Evolutionary conservation across 176 grass and related monocot species (phyloP), one percentile per base, ranked within the genome.

Genomic region (Tillandsia fasciculata): DNA sequence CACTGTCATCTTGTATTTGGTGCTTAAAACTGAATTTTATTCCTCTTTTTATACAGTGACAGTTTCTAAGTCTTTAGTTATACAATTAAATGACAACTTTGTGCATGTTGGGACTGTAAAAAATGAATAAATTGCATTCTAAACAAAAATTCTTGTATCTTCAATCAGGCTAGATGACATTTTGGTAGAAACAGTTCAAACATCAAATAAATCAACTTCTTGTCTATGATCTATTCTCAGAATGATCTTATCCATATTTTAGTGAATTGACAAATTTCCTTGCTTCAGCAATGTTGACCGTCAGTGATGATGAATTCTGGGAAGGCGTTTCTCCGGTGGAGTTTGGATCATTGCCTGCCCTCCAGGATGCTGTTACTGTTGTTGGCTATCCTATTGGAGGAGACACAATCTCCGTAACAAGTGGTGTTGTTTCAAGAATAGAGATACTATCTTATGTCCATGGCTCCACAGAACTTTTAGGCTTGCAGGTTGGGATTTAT

Each of bases 381-480:
- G 89, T 97, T 83, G 94, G 94, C 64, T 97, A 97, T 20, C 94
- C 94, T 33, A 97, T 97, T 85, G 94, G 94, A 50, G 94, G 94
- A 20, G 94, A 97, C 65, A 97, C 94, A 12, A 97, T 97, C 70
- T 97, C 94, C 1, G 94, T 97, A 54, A 97, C 94, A 52, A 97
- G 89, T 75, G 94, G 94, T 71, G 94, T 97, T 26, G 89, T 97
- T 50, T 97, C 94, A 49, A 88, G 94, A 51, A 97, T 97, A 47
- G 94, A 97, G 79, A 90, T 97, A 72, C 94, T 97, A 54, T 92
- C 94, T 12, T 97, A 97, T 83, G 94, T 92, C 81, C 94, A 97
- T 82, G 94, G 89, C 78, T 97, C 89, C 72, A 97, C 89, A 18
- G 89, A 97, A 65, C 94, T 97, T 79, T 84, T 92, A 53, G 94